These are phyloP conservation scores for Salvia splendens DNA, from an alignment of 257 asterid genomes.

Conservation along the genomic window DNA sequence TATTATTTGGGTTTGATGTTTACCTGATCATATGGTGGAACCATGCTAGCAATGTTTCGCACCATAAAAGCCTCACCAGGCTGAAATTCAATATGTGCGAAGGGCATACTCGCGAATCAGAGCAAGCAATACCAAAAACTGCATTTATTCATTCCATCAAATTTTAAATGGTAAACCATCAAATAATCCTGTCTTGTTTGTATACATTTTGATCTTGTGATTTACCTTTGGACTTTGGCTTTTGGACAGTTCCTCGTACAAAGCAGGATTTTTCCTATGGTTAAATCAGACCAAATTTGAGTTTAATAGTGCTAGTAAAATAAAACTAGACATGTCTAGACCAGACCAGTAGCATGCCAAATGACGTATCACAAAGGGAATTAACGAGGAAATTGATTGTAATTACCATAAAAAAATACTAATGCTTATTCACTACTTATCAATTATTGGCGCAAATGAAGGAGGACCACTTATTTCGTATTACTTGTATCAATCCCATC, in stretches of 20 bases:
- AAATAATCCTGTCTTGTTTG: neutral
- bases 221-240: conserved; percentile 58
- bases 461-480: conserved; percentile 15
- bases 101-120: conserved; percentile 69
- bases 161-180: too few species aligned
- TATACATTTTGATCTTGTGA: neutral
- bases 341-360: neutral
- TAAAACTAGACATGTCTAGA: neutral
- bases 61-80: conserved; percentile 68
- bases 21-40: conserved; percentile 59
- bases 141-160: neutral
- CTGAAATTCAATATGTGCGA: conserved; percentile 53
- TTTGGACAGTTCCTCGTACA: conserved; percentile 40
- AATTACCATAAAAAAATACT: neutral
- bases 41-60: conserved; percentile 66
- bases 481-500: neutral
- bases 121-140: conserved; percentile 68
- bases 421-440: too few species aligned
- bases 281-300: neutral
- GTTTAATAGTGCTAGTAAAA: neutral
- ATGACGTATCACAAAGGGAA: neutral
- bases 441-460: neutral
- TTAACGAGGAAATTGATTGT: neutral
- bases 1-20: neutral
- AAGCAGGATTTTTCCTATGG: conserved; percentile 40